phyloP scores from a whole-genome alignment of 2,329 filamentous ascomycete species.

The Venturia effusa region DNA sequence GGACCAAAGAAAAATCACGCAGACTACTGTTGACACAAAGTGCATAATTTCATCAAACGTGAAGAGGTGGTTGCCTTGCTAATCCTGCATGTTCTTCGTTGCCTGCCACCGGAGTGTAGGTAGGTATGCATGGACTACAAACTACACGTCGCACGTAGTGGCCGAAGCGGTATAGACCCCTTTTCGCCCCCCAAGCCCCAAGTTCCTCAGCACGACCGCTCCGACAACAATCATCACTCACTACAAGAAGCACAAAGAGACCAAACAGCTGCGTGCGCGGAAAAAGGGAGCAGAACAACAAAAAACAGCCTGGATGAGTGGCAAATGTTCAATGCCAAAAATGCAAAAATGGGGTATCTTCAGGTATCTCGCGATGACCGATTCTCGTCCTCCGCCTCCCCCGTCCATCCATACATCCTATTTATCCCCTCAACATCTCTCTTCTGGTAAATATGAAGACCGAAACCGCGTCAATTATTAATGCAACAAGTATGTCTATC shows the following conservation, averaged over 20 bases:
- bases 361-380: constrained; percentile 1
- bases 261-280: background rate
- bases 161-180: too few relatives aligned
- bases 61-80: too few relatives aligned
- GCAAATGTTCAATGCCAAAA: background rate
- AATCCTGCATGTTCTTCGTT: too few relatives aligned
- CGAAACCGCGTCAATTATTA: background rate
- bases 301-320: background rate
- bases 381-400: background rate
- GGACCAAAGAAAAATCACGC: too few relatives aligned
- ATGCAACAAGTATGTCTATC: background rate
- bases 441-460: background rate
- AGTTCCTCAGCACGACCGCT: too few relatives aligned
- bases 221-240: too few relatives aligned
- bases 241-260: background rate
- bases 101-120: too few relatives aligned
- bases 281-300: background rate
- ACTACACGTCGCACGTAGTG: too few relatives aligned
- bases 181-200: too few relatives aligned
- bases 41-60: too few relatives aligned
- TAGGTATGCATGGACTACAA: too few relatives aligned
- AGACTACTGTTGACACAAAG: too few relatives aligned
- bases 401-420: background rate
- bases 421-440: background rate
- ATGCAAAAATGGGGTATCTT: constrained; percentile 1